Conservation (phyloP, 169 alveolate species). For the Eimeria necatrix region DNA sequence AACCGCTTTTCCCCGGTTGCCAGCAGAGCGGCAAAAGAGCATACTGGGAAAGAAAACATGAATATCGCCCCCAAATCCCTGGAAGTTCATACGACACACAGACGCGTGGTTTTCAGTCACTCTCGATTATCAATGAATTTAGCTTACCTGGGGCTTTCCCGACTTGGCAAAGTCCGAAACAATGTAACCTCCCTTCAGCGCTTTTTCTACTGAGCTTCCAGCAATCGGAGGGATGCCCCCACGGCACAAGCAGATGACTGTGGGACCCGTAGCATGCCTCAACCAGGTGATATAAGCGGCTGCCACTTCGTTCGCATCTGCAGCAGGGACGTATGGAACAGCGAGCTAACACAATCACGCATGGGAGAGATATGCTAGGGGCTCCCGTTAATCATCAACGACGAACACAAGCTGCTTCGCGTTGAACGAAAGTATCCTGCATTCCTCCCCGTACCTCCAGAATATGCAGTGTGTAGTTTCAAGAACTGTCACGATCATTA, state of each 20-base stretch:
- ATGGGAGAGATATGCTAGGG: not conserved
- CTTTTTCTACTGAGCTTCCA: slow-evolving; percentile 84
- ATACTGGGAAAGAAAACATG: too few species aligned
- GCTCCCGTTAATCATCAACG: too few species aligned
- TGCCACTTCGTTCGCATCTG: slow-evolving; percentile 82
- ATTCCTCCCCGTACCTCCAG: not conserved
- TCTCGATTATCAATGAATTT: too few species aligned
- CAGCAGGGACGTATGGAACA: not conserved
- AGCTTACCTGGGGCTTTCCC: slow-evolving; percentile 65
- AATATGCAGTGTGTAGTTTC: too few species aligned
- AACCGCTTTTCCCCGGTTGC: too few species aligned
- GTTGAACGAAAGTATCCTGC: not conserved
- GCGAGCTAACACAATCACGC: not conserved
- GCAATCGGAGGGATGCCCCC: slow-evolving; percentile 84
- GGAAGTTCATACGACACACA: too few species aligned
- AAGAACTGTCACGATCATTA: not conserved
- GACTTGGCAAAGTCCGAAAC: slow-evolving; percentile 82
- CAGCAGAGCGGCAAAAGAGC: too few species aligned
- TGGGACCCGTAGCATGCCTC: slow-evolving; percentile 76
- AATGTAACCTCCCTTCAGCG: slow-evolving; percentile 88
- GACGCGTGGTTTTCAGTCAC: too few species aligned
- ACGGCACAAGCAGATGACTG: slow-evolving; percentile 81
- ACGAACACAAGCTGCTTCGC: too few species aligned
- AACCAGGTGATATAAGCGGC: slow-evolving; percentile 82
- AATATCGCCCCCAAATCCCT: too few species aligned